phyloP scores from a whole-genome alignment of 2,329 filamentous ascomycete genomes.

The Cryphonectria radicalis region DNA sequence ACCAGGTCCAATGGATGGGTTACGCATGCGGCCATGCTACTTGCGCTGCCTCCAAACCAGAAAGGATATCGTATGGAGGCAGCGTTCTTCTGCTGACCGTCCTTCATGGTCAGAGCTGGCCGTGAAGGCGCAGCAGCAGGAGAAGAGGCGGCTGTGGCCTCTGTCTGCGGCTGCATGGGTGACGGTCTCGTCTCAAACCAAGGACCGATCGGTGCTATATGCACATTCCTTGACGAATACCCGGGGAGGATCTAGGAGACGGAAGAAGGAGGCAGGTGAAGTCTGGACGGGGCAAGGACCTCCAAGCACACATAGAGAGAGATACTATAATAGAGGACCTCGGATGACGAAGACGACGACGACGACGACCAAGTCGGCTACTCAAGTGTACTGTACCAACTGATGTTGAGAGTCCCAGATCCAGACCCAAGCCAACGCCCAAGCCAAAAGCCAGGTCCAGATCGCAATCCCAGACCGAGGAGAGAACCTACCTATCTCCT shows the following conservation, averaged over 20 bases:
- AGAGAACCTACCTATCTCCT: neutral
- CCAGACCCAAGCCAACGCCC: neutral
- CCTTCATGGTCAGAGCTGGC: slow-evolving; percentile 17
- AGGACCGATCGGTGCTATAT: neutral
- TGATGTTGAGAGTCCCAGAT: neutral
- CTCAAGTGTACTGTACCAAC: neutral
- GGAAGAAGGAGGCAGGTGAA: neutral
- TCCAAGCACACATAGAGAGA: neutral
- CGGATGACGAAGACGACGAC: neutral
- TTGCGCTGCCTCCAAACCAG: slow-evolving; percentile 97
- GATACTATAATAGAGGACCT: neutral
- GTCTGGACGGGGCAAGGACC: neutral
- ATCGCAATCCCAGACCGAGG: neutral
- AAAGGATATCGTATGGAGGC: slow-evolving; percentile 69
- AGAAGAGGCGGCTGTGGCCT: slow-evolving; percentile 29
- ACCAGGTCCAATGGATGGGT: slow-evolving; percentile 88
- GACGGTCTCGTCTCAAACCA: slow-evolving; percentile 27
- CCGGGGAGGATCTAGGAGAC: neutral
- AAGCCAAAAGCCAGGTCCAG: neutral
- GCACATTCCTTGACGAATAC: slow-evolving; percentile 12
- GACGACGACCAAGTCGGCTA: neutral
- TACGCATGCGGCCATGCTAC: slow-evolving; percentile 86
- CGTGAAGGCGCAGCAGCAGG: slow-evolving; percentile 33
- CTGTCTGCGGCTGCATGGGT: slow-evolving; percentile 37
- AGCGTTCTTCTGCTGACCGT: slow-evolving; percentile 44